phyloP scores from a whole-genome alignment of 2,329 filamentous ascomycete species.

The Albophoma yamanashiensis region DNA sequence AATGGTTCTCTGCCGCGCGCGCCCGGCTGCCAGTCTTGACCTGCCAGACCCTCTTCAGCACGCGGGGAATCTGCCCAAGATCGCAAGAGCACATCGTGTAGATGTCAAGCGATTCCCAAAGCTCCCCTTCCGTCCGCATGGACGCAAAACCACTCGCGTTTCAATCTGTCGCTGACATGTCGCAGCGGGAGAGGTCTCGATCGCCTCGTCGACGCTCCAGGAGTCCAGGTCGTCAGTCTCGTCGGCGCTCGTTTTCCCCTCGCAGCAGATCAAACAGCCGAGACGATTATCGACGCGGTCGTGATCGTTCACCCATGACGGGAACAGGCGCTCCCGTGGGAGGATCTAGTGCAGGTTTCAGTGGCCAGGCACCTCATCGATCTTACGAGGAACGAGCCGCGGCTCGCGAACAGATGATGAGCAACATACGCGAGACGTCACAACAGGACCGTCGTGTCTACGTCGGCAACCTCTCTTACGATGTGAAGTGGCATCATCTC shows the following conservation, averaged over 20 bases:
- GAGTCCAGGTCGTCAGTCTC: slow-evolving; percentile 60
- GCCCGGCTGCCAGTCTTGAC: neutral
- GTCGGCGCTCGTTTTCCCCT: slow-evolving; percentile 68
- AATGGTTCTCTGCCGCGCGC: neutral
- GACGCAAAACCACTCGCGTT: neutral
- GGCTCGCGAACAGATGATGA: slow-evolving; percentile 94
- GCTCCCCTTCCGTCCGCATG: neutral
- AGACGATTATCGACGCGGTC: slow-evolving; percentile 65
- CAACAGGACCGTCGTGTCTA: slow-evolving; percentile 99
- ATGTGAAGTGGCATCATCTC: slow-evolving; percentile 99
- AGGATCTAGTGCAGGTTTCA: slow-evolving; percentile 59
- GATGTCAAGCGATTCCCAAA: neutral
- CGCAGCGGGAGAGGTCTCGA: slow-evolving; percentile 73
- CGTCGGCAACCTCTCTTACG: slow-evolving; percentile 96
- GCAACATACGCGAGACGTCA: slow-evolving; percentile 82
- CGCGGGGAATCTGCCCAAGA: neutral
- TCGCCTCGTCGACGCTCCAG: slow-evolving; percentile 75
- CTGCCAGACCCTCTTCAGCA: neutral
- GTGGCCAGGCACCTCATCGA: slow-evolving; percentile 52
- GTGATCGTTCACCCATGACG: slow-evolving; percentile 78
- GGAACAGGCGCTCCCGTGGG: slow-evolving; percentile 57
- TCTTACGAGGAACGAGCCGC: slow-evolving; percentile 73
- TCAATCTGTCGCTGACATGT: slow-evolving; percentile 13
- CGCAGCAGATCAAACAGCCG: slow-evolving; percentile 66
- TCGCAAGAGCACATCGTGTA: neutral